A percentile compares a stretch with the other conserved stretches of the same genome.
Conservation (phyloP, 1,284 basidiomycete genomes). For the Ceratobasidium theobromae region DNA sequence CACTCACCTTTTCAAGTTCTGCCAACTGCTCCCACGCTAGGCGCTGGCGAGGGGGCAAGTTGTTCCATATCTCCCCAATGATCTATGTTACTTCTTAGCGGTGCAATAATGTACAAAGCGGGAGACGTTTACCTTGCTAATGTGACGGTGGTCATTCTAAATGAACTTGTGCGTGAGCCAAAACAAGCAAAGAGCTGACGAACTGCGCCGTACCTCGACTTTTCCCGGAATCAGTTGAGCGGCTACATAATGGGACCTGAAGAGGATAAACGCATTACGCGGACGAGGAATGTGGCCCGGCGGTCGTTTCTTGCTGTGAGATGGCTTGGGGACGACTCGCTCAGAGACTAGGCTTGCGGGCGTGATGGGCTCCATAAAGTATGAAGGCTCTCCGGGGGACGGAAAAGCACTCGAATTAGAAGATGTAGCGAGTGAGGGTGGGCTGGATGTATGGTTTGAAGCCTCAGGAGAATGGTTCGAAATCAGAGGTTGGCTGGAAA, state of each 20-base stretch:
- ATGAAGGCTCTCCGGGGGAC: slow-evolving; percentile 1
- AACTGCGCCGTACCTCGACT: slow-evolving; percentile 19
- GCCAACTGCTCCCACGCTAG: slow-evolving; percentile 43
- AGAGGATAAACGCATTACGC: slow-evolving; percentile 85
- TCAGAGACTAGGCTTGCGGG: neutral
- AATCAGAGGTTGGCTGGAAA: neutral
- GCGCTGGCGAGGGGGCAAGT: slow-evolving; percentile 25
- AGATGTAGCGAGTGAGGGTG: neutral
- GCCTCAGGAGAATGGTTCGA: neutral
- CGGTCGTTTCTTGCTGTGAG: slow-evolving; percentile 17
- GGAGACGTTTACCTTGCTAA: slow-evolving; percentile 29
- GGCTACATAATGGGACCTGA: slow-evolving; percentile 62
- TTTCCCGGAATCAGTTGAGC: slow-evolving; percentile 18
- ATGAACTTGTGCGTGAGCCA: neutral
- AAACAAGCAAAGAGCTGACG: slow-evolving; percentile 36
- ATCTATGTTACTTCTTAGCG: slow-evolving; percentile 36
- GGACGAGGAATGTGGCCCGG: slow-evolving; percentile 71
- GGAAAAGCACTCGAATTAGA: slow-evolving; percentile 1
- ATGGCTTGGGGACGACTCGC: neutral
- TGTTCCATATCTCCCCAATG: slow-evolving; percentile 36
- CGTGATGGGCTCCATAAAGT: slow-evolving; percentile 10
- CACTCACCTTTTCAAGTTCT: slow-evolving; percentile 42
- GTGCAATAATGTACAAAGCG: neutral
- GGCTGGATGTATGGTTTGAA: neutral
- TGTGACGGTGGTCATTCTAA: slow-evolving; percentile 46